Evolutionary conservation across 129 eudicot species (phyloP).

Genomic region (Chrysanthemum seticuspe): DNA sequence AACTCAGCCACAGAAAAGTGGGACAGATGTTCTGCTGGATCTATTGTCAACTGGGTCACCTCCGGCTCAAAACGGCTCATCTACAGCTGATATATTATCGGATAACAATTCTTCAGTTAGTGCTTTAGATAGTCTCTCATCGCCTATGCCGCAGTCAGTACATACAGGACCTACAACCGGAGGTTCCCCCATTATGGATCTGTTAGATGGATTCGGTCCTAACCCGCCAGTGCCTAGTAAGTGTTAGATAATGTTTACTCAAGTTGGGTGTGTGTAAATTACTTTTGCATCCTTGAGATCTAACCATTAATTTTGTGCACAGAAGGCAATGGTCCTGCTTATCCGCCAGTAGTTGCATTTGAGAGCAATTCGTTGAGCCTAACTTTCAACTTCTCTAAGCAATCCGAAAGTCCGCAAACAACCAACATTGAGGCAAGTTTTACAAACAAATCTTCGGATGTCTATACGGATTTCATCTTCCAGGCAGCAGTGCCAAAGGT

Average conservation of each 20-base stretch:
- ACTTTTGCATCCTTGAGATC: constrained; percentile 3
- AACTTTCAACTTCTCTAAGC: constrained; percentile 75
- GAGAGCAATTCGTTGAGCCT: constrained; percentile 82
- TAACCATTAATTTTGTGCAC: constrained; percentile 21
- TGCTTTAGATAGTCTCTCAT: constrained; percentile 41
- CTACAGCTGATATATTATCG: constrained; percentile 59
- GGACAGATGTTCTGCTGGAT: constrained; percentile 79
- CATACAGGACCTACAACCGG: constrained; percentile 45
- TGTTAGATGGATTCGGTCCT: constrained; percentile 74
- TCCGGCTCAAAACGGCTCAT: constrained; percentile 49
- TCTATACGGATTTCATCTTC: constrained; percentile 73
- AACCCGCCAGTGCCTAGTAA: constrained; percentile 52
- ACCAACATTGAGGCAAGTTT: constrained; percentile 73
- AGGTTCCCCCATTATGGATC: constrained; percentile 64
- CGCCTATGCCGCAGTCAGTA: constrained; percentile 42
- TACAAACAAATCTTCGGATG: constrained; percentile 58
- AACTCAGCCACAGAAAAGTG: constrained; percentile 65
- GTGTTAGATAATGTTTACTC: background rate
- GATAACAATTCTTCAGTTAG: constrained; percentile 41
- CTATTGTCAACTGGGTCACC: constrained; percentile 79
- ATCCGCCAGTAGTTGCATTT: constrained; percentile 80
- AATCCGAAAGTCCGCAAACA: constrained; percentile 55
- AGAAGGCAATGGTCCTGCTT: constrained; percentile 60
- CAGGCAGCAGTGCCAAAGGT: constrained; percentile 99
- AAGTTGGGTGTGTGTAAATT: background rate